A percentile compares a stretch with the other conserved stretches of the same genome.
Conservation (phyloP, 148 eudicot species). For the Linanthus parryae region DNA sequence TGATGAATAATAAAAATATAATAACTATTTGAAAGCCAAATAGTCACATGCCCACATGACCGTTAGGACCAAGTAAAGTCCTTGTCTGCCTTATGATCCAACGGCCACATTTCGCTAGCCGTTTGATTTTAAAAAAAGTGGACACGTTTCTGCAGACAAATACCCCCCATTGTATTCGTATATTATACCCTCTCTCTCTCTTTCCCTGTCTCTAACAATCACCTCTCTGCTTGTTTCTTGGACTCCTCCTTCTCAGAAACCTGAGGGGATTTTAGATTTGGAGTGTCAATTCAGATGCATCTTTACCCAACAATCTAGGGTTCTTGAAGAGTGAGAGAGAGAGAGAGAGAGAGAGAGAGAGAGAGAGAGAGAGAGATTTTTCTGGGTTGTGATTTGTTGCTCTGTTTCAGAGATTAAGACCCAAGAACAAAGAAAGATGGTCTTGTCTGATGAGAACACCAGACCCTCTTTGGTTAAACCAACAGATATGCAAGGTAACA, state of each 20-base stretch:
- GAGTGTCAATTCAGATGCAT: neutral
- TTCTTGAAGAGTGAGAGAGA: neutral
- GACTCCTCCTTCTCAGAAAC: slow-evolving; percentile 1
- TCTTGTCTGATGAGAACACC: slow-evolving; percentile 37
- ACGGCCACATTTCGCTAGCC: slow-evolving; percentile 55
- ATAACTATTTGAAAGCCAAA: no score
- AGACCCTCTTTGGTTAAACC: slow-evolving; percentile 19
- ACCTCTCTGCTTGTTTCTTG: no score
- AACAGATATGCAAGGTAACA: slow-evolving; percentile 37
- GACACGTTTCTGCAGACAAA: slow-evolving; percentile 23
- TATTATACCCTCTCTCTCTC: neutral
- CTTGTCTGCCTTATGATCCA: slow-evolving; percentile 17
- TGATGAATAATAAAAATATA: no score
- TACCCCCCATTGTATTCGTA: slow-evolving; percentile 19
- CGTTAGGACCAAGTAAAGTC: slow-evolving; percentile 20
- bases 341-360: no score
- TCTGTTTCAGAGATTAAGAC: no score
- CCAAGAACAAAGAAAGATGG: slow-evolving; percentile 24
- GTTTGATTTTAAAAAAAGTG: slow-evolving; percentile 36
- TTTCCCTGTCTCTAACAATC: slow-evolving; percentile 2
- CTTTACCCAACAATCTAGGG: neutral
- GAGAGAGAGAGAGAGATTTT: no score
- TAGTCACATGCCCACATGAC: slow-evolving; percentile 32
- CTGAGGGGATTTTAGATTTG: slow-evolving; percentile 3
- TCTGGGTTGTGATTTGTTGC: slow-evolving; percentile 16